Base-by-base conservation (phyloP, 176 grass and related monocot species). In the Rhynchospora tenuis region DNA sequence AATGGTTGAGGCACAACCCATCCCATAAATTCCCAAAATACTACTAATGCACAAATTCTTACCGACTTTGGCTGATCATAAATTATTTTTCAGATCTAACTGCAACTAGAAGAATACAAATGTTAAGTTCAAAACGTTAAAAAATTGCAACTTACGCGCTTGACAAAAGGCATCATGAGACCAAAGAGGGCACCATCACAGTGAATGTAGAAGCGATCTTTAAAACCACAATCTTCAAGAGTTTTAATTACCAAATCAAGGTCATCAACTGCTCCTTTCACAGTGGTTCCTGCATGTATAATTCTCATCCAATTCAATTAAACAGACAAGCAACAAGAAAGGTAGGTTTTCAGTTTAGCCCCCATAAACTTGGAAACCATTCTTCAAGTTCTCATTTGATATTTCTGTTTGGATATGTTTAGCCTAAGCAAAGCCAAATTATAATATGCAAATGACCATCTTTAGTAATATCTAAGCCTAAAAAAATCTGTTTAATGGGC, bases 181-280 rank as follows among this genome's bases (percentile, higher is more conserved):
- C 94, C 94, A 85, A 97, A 97, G 16, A 97, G 94, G 66, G 94
- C 94, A 33, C 91, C 94, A 73, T 97, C 94, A 42, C 91, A 97
- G 45, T 97, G 94, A 73, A 97, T 97, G 65, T 97, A 97, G 65
- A 97, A 97, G 46, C 81, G 83, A 81, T 93, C 91, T 62, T 82
- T 74, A 29, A 97, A 97, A 15, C 91, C 94, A 8, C 54, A 86
- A 83, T 97, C 82, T 83, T 97, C 94, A 6, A 93, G 94, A 68
- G 86, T 97, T 82, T 93, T 88, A 65, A 97, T 93, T 54, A 93
- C 85, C 86, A 90, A 42, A 67, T 97, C 94, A 43, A 97, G 86
- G 89, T 97, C 94, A 90, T 97, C 94, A 4, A 97, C 91, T 23
- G 94, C 94, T 66, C 91, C 94, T 54, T 97, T 97, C 29, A 97